Conservation (phyloP, 495 filamentous ascomycete species). For the Penicillium alfredii region DNA sequence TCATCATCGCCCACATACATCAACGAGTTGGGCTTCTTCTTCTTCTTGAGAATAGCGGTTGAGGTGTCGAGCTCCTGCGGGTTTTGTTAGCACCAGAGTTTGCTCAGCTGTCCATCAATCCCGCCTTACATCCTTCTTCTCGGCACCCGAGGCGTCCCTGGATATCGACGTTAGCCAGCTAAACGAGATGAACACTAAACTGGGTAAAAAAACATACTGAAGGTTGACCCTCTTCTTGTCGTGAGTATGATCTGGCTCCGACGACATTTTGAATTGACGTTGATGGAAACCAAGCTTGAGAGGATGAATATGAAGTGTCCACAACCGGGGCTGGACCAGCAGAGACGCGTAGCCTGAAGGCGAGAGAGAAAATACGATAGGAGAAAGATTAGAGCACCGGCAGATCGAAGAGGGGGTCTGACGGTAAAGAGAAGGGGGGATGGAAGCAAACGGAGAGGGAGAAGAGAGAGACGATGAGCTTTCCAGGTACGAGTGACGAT, state of each 20-base stretch:
- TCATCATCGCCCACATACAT: conserved; percentile 56
- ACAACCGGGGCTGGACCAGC: conserved; percentile 9
- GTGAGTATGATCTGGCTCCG: conserved; percentile 64
- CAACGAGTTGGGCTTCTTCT: conserved; percentile 99
- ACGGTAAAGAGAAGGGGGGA: conserved; percentile 14
- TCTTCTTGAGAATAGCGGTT: conserved; percentile 99
- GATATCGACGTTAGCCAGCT: conserved; percentile 29
- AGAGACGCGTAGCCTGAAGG: neutral
- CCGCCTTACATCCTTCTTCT: conserved; percentile 70
- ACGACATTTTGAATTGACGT: conserved; percentile 25
- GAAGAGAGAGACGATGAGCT: conserved; percentile 23
- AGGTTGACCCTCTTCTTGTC: conserved; percentile 88
- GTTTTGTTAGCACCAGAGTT: conserved; percentile 23
- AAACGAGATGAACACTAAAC: conserved; percentile 5
- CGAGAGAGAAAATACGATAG: conserved; percentile 8
- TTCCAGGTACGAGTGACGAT: conserved; percentile 41
- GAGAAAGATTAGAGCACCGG: conserved; percentile 14
- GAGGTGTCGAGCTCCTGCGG: conserved; percentile 78
- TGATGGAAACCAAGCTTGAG: conserved; percentile 21
- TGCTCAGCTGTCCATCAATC: conserved; percentile 6
- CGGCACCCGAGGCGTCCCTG: conserved; percentile 85
- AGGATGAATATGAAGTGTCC: conserved; percentile 15
- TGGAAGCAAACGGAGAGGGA: conserved; percentile 15
- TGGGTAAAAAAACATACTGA: conserved; percentile 52
- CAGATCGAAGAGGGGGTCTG: conserved; percentile 16